Conservation (phyloP, 805 yeast genomes). For the Ogataea saltuana region DNA sequence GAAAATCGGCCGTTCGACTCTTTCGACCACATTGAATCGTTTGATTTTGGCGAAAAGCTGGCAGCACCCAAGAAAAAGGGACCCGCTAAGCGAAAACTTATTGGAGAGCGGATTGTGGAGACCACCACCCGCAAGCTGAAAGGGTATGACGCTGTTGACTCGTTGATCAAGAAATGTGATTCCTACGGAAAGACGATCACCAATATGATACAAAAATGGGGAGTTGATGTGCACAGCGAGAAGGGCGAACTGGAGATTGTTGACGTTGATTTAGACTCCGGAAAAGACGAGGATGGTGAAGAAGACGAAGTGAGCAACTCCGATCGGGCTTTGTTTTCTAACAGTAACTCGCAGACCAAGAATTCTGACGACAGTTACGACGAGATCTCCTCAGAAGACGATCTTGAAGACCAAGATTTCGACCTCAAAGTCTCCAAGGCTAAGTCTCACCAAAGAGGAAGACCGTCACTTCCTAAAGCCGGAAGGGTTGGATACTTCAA, state of each 20-base stretch:
- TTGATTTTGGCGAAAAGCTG: constrained; percentile 45
- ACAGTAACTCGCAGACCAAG: constrained; percentile 34
- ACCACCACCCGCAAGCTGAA: constrained; percentile 67
- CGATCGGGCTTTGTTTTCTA: constrained; percentile 23
- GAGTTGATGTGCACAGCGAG: constrained; percentile 68
- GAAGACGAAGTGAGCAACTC: no score
- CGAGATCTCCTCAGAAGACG: constrained; percentile 19
- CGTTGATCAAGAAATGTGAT: constrained; percentile 82
- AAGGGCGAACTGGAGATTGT: constrained; percentile 67
- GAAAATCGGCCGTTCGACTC: constrained; percentile 66
- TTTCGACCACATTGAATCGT: constrained; percentile 58
- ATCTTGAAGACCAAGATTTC: constrained; percentile 22
- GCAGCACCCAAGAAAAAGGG: constrained; percentile 27
- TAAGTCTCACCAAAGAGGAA: constrained; percentile 21
- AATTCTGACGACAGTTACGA: constrained; percentile 18
- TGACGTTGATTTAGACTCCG: constrained; percentile 43
- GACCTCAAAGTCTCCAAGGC: constrained; percentile 6
- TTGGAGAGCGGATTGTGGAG: constrained; percentile 75
- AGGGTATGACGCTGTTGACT: constrained; percentile 94
- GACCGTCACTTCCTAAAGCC: constrained; percentile 7
- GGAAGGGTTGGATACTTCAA: constrained; percentile 48
- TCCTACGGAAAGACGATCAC: constrained; percentile 72
- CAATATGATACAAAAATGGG: constrained; percentile 80
- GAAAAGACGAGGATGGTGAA: constrained; percentile 35
- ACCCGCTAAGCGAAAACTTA: constrained; percentile 48